Percentiles rank a stretch among this genome's conserved stretches.
phyloP scores from a whole-genome alignment of 768 basidiomycete species.

The Tephrocybe sp. region DNA sequence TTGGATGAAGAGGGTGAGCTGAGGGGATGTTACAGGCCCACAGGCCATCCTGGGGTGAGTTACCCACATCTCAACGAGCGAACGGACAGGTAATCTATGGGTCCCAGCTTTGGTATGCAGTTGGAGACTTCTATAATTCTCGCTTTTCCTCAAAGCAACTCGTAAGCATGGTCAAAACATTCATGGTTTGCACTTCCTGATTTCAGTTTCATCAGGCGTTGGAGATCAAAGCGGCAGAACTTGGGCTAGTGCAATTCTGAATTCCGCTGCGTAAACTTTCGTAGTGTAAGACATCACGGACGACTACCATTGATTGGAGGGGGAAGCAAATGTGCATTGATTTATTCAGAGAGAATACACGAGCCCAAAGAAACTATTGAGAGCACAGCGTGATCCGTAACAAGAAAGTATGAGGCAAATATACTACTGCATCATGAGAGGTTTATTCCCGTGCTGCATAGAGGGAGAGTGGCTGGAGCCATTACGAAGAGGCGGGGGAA shows the following conservation, averaged over 20 bases:
- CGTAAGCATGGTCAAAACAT: slow-evolving; percentile 21
- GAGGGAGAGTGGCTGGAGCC: slow-evolving; percentile 25
- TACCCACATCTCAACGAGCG: neutral
- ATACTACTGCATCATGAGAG: slow-evolving; percentile 21
- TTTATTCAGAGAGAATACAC: slow-evolving; percentile 8
- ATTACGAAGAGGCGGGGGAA: slow-evolving; percentile 28
- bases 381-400: slow-evolving; percentile 5
- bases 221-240: slow-evolving; percentile 33
- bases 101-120: slow-evolving; percentile 38
- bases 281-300: too few species aligned
- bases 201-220: slow-evolving; percentile 25
- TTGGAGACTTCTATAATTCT: slow-evolving; percentile 32
- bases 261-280: too few species aligned
- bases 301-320: neutral
- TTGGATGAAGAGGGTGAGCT: slow-evolving; percentile 42
- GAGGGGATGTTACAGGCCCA: slow-evolving; percentile 33
- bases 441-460: slow-evolving; percentile 20
- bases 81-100: neutral
- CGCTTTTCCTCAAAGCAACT: slow-evolving; percentile 35
- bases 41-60: slow-evolving; percentile 41
- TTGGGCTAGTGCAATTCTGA: slow-evolving; percentile 19
- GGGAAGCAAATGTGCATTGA: neutral
- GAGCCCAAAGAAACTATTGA: neutral
- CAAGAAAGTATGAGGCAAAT: neutral
- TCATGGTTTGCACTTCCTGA: neutral